phyloP scores from a whole-genome alignment of 2,329 filamentous ascomycete species.

The Penicillium brasilianum region DNA sequence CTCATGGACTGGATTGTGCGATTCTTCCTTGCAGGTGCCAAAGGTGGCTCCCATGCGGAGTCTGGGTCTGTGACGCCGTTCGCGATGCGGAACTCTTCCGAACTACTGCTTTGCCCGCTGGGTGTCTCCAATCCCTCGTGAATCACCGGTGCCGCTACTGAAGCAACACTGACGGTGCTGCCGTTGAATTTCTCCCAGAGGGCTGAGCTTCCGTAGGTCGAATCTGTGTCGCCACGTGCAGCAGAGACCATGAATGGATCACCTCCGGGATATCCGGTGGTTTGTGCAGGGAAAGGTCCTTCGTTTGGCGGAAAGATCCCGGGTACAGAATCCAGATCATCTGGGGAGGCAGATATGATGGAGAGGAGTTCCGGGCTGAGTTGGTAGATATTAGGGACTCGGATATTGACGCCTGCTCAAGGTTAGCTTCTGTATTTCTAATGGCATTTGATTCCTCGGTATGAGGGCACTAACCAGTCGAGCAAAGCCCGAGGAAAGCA shows the following conservation, averaged over 20 bases:
- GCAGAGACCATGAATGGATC: conserved; percentile 51
- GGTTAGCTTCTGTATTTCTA: conserved; percentile 32
- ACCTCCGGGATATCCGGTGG: conserved; percentile 38
- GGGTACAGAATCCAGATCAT: conserved; percentile 35
- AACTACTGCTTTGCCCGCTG: conserved; percentile 53
- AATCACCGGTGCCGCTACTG: conserved; percentile 39
- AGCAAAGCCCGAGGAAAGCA: conserved; percentile 85
- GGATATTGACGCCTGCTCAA: conserved; percentile 77
- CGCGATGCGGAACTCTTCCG: conserved; percentile 46
- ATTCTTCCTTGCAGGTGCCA: conserved; percentile 55
- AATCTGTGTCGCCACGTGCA: conserved; percentile 40
- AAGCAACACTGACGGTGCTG: conserved; percentile 50
- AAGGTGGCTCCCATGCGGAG: conserved; percentile 48
- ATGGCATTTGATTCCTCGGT: neutral
- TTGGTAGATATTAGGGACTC: conserved; percentile 85
- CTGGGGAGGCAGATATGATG: conserved; percentile 48
- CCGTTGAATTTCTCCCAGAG: conserved; percentile 57
- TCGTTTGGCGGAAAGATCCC: conserved; percentile 42
- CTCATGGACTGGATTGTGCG: conserved; percentile 61
- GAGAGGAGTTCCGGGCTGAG: conserved; percentile 67
- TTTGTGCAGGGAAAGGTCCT: conserved; percentile 44
- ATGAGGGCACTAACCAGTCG: conserved; percentile 60
- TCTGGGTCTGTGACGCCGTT: conserved; percentile 39
- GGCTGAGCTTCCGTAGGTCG: conserved; percentile 49
- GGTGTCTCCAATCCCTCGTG: conserved; percentile 69